Conservation (phyloP, 345 rosid species). For the Eucalyptus erythrocorys region DNA sequence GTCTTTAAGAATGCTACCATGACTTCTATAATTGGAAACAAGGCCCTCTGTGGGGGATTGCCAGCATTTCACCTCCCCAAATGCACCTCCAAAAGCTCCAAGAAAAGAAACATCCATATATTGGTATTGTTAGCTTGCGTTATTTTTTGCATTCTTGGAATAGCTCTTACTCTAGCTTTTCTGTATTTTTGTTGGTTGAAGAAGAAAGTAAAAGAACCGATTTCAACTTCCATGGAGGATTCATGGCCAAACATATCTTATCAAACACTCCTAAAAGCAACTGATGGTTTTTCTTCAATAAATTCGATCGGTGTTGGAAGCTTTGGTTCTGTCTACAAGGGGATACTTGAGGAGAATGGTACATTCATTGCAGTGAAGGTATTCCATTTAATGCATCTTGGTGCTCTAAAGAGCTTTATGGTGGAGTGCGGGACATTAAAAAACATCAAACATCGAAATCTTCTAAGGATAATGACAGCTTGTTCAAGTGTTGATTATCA, state of each 20-base stretch:
- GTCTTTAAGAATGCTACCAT: background rate
- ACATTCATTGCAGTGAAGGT: background rate
- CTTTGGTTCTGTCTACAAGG: background rate
- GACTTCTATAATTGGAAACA: background rate
- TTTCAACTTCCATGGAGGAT: background rate
- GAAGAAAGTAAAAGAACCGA: background rate
- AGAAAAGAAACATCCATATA: background rate
- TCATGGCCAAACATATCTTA: background rate
- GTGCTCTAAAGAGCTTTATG: rapidly evolving
- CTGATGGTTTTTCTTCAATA: background rate
- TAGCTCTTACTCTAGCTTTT: background rate
- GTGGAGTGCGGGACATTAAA: background rate
- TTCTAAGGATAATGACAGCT: background rate
- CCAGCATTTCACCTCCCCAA: background rate
- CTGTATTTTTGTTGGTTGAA: background rate
- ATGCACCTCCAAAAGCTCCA: background rate
- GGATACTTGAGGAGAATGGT: background rate
- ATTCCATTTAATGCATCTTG: background rate
- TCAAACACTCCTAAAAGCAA: background rate
- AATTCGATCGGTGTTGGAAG: background rate
- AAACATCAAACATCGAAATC: background rate
- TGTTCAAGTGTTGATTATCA: background rate
- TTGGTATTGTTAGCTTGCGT: background rate
- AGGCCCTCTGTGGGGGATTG: background rate
- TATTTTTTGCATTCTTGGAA: background rate